A percentile compares a stretch with the other conserved stretches of the same genome.
Evolutionary conservation across 352 stramenopile species (phyloP).

Genomic region (Pythium sukuiense): DNA sequence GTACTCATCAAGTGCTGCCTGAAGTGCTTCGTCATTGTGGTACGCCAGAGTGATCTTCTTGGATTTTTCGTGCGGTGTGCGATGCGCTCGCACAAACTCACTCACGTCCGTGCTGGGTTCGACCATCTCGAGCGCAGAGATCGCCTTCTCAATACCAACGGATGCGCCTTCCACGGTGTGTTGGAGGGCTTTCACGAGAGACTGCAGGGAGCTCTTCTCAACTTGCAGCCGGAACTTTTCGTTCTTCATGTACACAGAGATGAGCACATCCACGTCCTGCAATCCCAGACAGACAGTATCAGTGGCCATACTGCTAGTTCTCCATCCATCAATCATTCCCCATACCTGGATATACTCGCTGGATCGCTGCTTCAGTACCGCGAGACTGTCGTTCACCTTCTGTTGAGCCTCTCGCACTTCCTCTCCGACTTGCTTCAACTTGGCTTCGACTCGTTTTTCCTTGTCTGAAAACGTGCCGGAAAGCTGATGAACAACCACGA

Average conservation of each 20-base stretch:
- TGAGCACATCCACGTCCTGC: slow-evolving; percentile 73
- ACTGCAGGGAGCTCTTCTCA: slow-evolving; percentile 74
- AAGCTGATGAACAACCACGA: slow-evolving; percentile 26
- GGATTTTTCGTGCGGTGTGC: slow-evolving; percentile 44
- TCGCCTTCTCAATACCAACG: slow-evolving; percentile 35
- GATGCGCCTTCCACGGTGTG: slow-evolving; percentile 50
- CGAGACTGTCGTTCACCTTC: slow-evolving; percentile 24
- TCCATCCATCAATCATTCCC: background rate
- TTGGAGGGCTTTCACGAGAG: slow-evolving; percentile 66
- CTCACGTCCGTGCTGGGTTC: slow-evolving; percentile 51
- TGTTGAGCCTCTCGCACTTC: slow-evolving; percentile 41
- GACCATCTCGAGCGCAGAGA: slow-evolving; percentile 54
- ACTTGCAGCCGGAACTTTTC: slow-evolving; percentile 85
- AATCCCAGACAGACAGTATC: background rate
- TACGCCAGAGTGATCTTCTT: slow-evolving; percentile 48
- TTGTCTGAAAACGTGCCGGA: slow-evolving; percentile 28
- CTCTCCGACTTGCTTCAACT: slow-evolving; percentile 32
- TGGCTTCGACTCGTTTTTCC: slow-evolving; percentile 28
- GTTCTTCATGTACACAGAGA: slow-evolving; percentile 85
- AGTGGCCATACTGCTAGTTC: background rate
- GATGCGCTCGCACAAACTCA: slow-evolving; percentile 61
- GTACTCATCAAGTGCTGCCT: slow-evolving; percentile 58
- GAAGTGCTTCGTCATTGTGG: slow-evolving; percentile 51
- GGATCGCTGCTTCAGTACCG: slow-evolving; percentile 42
- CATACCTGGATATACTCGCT: slow-evolving; percentile 63